Base-by-base conservation (phyloP, 352 stramenopile species). In the Hyaloperonospora arabidopsidis region DNA sequence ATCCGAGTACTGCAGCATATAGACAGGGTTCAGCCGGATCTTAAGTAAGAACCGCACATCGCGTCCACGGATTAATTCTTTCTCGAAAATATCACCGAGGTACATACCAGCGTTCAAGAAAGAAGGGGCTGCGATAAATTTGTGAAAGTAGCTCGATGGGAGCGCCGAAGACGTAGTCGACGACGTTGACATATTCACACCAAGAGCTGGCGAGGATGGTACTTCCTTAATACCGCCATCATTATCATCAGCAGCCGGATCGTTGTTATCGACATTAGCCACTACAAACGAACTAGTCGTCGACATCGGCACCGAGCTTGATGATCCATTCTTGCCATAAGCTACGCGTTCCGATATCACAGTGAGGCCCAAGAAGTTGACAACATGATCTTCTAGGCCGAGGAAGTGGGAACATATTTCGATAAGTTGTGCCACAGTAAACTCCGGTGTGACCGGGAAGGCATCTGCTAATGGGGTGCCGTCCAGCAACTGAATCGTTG, bases 1-100 rank as follows among this genome's bases (percentile, higher is more conserved):
- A 49, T 95, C 84, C 34, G 78, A 72, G 57, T 93, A 88, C 52
- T 93, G 80, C 41, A 90, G 57, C 46, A 83, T 81, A 52, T 90
- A 89, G 34, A 86, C 68, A 21, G 79, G 80, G 34, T 76, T 79
- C 17, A 98, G 68, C 12, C 93, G 90, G 49, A 98, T 95, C 67
- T 97, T 97, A 28, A 95, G 71, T 57, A 97, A 85, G 52, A 97
- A 97, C 10, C 70, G 86, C 35, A 97, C 84, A n/a, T 93, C 76
- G 12, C 85, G 74, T 22, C 85, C 81, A 58, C 93, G 86, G 41
- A 95, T 85, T 38, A 95, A 54, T 49, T 96, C 85, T 48, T 86
- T 86, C 50, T 97, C 89, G 41, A 97, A 95, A 6, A 96, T 81
- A 69, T 97, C 90, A 14, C 89, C 89, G 12, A 97, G 70, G 50